Evolutionary conservation across 768 basidiomycete species (phyloP).

Genomic region (Sporobolomyces roseus): DNA sequence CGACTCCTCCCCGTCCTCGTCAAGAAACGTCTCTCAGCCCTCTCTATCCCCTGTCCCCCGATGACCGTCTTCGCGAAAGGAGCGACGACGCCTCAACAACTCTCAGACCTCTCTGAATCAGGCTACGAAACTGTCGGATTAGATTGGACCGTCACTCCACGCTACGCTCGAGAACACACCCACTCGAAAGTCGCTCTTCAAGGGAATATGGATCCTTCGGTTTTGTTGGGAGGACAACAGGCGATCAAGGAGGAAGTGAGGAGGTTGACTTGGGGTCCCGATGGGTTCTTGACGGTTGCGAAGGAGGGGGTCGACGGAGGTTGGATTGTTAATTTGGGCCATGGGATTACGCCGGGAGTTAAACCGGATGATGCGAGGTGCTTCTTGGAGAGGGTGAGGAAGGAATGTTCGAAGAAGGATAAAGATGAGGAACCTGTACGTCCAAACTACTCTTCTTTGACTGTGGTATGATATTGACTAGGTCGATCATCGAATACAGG

Average conservation of each 20-base stretch:
- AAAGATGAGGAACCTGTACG: slow-evolving; percentile 27
- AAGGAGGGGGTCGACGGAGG: slow-evolving; percentile 53
- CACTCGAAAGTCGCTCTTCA: slow-evolving; percentile 66
- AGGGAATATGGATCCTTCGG: slow-evolving; percentile 86
- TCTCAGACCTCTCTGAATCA: slow-evolving; percentile 59
- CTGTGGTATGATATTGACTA: too few relatives aligned
- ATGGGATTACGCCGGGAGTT: slow-evolving; percentile 93
- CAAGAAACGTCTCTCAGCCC: slow-evolving; percentile 57
- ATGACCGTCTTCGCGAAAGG: slow-evolving; percentile 96
- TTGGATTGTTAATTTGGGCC: slow-evolving; percentile 98
- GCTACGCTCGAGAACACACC: slow-evolving; percentile 63
- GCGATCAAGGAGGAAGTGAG: slow-evolving; percentile 84
- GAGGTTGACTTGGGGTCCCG: slow-evolving; percentile 59
- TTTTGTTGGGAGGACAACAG: slow-evolving; percentile 76
- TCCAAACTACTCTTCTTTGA: neutral
- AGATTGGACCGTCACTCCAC: slow-evolving; percentile 84
- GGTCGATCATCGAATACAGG: too few relatives aligned
- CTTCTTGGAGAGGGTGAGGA: slow-evolving; percentile 39
- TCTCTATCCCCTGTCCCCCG: slow-evolving; percentile 57
- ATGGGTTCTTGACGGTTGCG: slow-evolving; percentile 63
- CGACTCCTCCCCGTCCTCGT: slow-evolving; percentile 69
- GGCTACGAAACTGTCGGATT: slow-evolving; percentile 87
- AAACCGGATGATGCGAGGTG: slow-evolving; percentile 83
- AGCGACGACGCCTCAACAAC: slow-evolving; percentile 62
- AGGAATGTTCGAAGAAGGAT: slow-evolving; percentile 30